phyloP scores from a whole-genome alignment of 2,329 filamentous ascomycete species.

The Colletotrichum viniferum region DNA sequence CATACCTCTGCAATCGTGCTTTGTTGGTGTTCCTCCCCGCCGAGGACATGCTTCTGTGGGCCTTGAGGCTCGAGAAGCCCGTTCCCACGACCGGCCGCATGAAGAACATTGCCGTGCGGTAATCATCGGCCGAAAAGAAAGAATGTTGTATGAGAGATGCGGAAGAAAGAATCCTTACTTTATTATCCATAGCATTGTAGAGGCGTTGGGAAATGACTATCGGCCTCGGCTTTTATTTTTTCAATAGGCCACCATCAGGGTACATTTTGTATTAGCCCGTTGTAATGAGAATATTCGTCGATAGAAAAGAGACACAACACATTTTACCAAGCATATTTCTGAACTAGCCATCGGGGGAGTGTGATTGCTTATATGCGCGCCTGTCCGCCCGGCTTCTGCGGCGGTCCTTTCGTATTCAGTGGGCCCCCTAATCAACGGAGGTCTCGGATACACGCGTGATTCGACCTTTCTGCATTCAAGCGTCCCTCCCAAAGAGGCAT shows the following conservation, averaged over 20 bases:
- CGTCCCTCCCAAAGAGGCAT: background rate
- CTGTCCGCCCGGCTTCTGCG: background rate
- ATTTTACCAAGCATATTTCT: background rate
- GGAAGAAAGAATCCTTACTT: background rate
- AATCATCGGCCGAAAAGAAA: background rate
- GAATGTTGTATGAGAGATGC: background rate
- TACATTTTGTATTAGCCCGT: background rate
- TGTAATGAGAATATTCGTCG: constrained; percentile 1
- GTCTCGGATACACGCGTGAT: background rate
- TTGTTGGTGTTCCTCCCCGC: constrained; percentile 65
- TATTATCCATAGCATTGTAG: constrained; percentile 9
- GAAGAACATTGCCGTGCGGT: constrained; percentile 23
- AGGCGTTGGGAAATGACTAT: constrained; percentile 11
- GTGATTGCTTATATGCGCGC: background rate
- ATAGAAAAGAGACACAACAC: background rate
- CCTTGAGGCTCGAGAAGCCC: constrained; percentile 68
- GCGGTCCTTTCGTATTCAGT: background rate
- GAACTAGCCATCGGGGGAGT: background rate
- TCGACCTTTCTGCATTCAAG: background rate
- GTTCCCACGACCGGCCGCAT: constrained; percentile 49
- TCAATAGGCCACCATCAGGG: background rate
- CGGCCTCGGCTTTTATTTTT: background rate
- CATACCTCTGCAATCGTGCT: constrained; percentile 56
- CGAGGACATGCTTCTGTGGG: constrained; percentile 70
- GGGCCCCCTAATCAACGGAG: background rate